phyloP scores from a whole-genome alignment of 208 protist species.

The Porcisia hertigi region DNA sequence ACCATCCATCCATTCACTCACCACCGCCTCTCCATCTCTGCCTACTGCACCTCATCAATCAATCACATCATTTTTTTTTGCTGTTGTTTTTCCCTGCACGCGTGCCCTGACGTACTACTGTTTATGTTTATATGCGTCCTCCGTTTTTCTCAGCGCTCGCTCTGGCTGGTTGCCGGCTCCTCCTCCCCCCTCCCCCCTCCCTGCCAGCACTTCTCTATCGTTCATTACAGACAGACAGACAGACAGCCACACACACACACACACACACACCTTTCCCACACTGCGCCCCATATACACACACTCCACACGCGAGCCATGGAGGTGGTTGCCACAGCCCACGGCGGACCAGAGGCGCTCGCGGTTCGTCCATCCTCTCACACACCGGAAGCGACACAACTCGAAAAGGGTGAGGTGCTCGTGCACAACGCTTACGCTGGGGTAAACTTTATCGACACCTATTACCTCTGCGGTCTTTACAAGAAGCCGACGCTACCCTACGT shows the following conservation, averaged over 20 bases:
- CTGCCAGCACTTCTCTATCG: neutral
- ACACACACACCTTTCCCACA: neutral
- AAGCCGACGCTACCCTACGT: slow-evolving; percentile 70
- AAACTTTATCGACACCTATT: slow-evolving; percentile 95
- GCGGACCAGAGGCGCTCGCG: slow-evolving; percentile 35
- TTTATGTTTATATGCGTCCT: too few species aligned
- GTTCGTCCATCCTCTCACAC: slow-evolving; percentile 4
- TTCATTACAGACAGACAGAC: neutral
- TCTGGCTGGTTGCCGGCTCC: neutral
- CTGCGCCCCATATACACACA: neutral
- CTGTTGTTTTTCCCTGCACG: too few species aligned
- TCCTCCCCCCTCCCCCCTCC: neutral
- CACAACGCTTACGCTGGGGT: slow-evolving; percentile 71
- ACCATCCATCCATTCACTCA: too few species aligned
- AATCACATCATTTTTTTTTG: too few species aligned
- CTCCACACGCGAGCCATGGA: slow-evolving; percentile 26
- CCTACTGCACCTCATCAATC: too few species aligned
- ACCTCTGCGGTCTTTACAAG: slow-evolving; percentile 77
- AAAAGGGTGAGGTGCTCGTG: slow-evolving; percentile 42
- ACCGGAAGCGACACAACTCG: slow-evolving; percentile 9
- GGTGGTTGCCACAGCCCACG: slow-evolving; percentile 38
- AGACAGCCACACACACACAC: neutral
- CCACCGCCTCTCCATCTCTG: too few species aligned
- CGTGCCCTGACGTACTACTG: too few species aligned
- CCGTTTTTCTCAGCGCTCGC: too few species aligned